Evolutionary conservation across 495 filamentous ascomycete species (phyloP).

Genomic region (Aspergillus saccharolyticus): DNA sequence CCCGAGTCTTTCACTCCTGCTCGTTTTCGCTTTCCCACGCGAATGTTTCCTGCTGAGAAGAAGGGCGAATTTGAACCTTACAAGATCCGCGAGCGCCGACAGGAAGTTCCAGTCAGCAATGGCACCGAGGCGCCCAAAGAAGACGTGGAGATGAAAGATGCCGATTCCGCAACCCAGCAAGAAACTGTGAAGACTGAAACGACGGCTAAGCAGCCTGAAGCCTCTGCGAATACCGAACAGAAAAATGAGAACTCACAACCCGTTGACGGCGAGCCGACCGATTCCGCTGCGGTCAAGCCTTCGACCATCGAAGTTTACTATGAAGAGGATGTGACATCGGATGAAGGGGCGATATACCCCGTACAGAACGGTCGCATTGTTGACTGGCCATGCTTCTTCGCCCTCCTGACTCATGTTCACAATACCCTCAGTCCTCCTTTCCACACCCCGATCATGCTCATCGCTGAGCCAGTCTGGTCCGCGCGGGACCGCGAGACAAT

Average conservation of each 20-base stretch:
- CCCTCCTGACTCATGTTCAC: slow-evolving; percentile 82
- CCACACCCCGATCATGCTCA: slow-evolving; percentile 87
- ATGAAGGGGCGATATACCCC: slow-evolving; percentile 86
- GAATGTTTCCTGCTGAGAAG: slow-evolving; percentile 86
- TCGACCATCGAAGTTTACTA: slow-evolving; percentile 52
- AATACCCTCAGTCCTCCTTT: slow-evolving; percentile 81
- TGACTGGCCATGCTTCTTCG: slow-evolving; percentile 87
- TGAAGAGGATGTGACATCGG: slow-evolving; percentile 82
- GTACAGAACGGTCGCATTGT: slow-evolving; percentile 78
- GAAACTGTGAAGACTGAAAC: slow-evolving; percentile 19
- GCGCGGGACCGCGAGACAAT: slow-evolving; percentile 74
- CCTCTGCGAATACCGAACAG: slow-evolving; percentile 8
- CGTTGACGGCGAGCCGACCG: slow-evolving; percentile 17
- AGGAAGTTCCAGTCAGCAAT: slow-evolving; percentile 43
- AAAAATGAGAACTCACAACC: slow-evolving; percentile 15
- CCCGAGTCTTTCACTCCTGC: slow-evolving; percentile 88
- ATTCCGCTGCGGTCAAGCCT: slow-evolving; percentile 18
- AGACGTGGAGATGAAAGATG: slow-evolving; percentile 49
- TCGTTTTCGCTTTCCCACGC: slow-evolving; percentile 71
- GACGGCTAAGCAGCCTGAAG: slow-evolving; percentile 19
- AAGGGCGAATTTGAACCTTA: slow-evolving; percentile 78
- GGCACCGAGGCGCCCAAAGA: slow-evolving; percentile 30
- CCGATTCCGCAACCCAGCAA: slow-evolving; percentile 21
- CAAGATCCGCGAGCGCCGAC: slow-evolving; percentile 67
- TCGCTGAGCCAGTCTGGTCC: slow-evolving; percentile 82